phyloP scores from a whole-genome alignment of 306 rosid genomes.

The Quercus aquifolioides region DNA sequence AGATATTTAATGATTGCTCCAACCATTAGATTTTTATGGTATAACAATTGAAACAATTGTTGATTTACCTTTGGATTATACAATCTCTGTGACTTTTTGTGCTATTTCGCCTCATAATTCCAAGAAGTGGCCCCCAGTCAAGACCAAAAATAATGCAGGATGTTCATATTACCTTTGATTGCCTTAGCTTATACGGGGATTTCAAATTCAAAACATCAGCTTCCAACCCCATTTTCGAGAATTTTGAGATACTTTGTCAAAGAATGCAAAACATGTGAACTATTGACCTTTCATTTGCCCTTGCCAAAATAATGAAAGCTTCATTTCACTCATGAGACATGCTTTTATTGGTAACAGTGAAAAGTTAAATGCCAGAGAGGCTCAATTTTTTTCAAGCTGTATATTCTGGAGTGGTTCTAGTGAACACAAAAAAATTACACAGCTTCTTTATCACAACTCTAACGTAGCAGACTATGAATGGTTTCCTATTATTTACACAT shows the following conservation, averaged over 20 bases:
- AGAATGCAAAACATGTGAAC: background rate
- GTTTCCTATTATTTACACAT: too few relatives aligned
- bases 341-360: constrained; percentile 1
- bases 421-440: too few relatives aligned
- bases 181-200: background rate
- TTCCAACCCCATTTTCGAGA: background rate
- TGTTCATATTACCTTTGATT: background rate
- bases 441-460: too few relatives aligned
- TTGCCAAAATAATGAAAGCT: background rate
- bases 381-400: background rate
- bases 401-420: too few relatives aligned
- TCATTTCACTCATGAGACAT: background rate
- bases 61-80: too few relatives aligned
- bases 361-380: background rate
- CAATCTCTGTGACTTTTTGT: background rate
- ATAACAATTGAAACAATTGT: too few relatives aligned
- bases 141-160: too few relatives aligned
- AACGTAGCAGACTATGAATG: too few relatives aligned
- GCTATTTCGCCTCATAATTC: background rate
- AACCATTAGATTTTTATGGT: too few relatives aligned
- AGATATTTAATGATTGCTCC: too few relatives aligned
- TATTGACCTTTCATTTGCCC: background rate
- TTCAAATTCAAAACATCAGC: background rate
- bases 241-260: background rate
- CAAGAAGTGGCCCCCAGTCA: too few relatives aligned